Evolutionary conservation across 2,329 filamentous ascomycete species (phyloP), one percentile per base, ranked within the genome.

Genomic region (Pyrenophora seminiperda): DNA sequence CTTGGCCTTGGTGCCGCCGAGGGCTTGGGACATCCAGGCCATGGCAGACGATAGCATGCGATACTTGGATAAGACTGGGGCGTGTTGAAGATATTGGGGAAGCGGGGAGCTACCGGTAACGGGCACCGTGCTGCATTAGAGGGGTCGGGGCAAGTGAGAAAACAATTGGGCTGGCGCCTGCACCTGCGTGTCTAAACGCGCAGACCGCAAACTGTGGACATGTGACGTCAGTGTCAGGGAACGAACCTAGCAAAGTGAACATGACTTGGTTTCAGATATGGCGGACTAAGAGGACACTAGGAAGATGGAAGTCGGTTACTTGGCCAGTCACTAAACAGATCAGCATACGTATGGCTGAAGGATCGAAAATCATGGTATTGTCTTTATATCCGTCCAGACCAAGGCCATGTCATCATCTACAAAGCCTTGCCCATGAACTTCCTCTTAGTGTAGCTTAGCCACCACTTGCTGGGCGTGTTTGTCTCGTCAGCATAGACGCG

Each of bases 381-480:
- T 18, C n/a, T 11, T 27, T 7, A 27, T n/a, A 27, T 11, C 24
- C 10, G 9, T 27, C 24, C 24, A 9, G 9, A 11, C 2, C 9
- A 27, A 27, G 24, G 10, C 4, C 4, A 10, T 27, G 24, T 10
- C 10, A 27, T 2, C 24, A 3, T 52, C 42, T 67, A 73, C 62
- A 74, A 62, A 15, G 76, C 70, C 85, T 97, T 97, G 74, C 92
- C 92, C 94, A 99, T 97, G 73, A 99, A 99, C 85, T 97, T 97
- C 78, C 94, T 87, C 86, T 97, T 97, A 45, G 90, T 90, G 74
- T 97, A 99, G 81, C 94, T 97, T 73, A 99, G 77, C 94, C 94
- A 99, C 90, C 93, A 97, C 49, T 86, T 85, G 59, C 76, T 90
- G 75, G 80, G 92, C 76, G 71, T 83, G 75, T 74, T 72, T 20